Percentiles rank a stretch among this genome's conserved stretches.
These are phyloP conservation scores for Tanozyma kutaoensis DNA, from an alignment of 805 yeast genomes.

Conservation along the genomic window DNA sequence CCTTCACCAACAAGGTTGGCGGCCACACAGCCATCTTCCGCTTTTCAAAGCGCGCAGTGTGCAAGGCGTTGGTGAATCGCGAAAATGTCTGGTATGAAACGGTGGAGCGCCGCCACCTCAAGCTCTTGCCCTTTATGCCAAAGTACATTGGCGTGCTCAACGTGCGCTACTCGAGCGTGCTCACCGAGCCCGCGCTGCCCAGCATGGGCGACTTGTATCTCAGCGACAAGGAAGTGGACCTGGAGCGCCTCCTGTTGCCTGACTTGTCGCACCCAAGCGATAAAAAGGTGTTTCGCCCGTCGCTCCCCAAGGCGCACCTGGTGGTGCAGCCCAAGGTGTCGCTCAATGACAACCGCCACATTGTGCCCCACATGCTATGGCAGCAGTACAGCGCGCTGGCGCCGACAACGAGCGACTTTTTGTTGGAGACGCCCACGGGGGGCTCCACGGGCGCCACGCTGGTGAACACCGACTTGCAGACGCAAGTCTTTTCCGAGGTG, in stretches of 20 bases:
- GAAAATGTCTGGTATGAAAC: constrained; percentile 90
- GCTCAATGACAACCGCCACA: constrained; percentile 82
- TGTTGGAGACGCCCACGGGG: too few species aligned
- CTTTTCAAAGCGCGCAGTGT: constrained; percentile 83
- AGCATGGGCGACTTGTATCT: too few species aligned
- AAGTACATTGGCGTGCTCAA: constrained; percentile 87
- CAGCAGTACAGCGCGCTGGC: constrained; percentile 36
- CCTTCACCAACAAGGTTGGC: constrained; percentile 90
- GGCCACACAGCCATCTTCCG: constrained; percentile 96
- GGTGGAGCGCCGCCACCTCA: constrained; percentile 67
- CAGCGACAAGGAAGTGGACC: too few species aligned
- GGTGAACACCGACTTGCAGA: constrained; percentile 24
- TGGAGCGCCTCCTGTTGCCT: too few species aligned
- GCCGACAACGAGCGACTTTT: too few species aligned
- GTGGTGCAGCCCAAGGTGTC: constrained; percentile 38
- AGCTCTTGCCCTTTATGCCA: constrained; percentile 78
- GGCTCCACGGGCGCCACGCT: constrained; percentile 16
- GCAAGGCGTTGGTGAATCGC: constrained; percentile 82
- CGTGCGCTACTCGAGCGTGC: constrained; percentile 60
- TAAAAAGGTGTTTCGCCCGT: too few species aligned
- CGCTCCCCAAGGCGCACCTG: too few species aligned
- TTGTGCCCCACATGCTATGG: constrained; percentile 74
- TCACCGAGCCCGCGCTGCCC: constrained; percentile 9
- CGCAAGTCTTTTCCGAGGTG: constrained; percentile 24
- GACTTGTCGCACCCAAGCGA: too few species aligned